Evolutionary conservation across 2,329 filamentous ascomycete genomes (phyloP).

Genomic region (Neofusicoccum ribis): DNA sequence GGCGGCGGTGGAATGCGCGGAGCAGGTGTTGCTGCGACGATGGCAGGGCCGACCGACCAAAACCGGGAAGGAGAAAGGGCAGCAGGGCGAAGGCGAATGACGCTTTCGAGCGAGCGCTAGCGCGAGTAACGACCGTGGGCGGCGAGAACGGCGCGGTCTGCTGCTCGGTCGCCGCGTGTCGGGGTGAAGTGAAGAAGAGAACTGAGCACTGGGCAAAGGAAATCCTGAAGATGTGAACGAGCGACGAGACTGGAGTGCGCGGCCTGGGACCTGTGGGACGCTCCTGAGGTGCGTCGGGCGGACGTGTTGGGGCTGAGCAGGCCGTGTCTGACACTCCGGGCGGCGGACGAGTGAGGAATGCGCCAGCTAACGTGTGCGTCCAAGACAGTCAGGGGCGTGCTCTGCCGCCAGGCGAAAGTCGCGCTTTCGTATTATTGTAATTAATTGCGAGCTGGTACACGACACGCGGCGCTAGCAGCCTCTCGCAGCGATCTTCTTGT

Average conservation of each 20-base stretch:
- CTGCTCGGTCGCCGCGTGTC: not conserved
- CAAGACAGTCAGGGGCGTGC: constrained; percentile 15
- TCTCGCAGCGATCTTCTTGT: constrained; percentile 17
- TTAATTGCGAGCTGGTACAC: constrained; percentile 11
- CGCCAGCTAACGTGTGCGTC: constrained; percentile 6
- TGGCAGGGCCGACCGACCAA: constrained; percentile 12
- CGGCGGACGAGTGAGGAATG: constrained; percentile 15
- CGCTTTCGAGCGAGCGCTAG: constrained; percentile 13
- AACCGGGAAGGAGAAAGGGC: constrained; percentile 17
- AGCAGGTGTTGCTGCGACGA: constrained; percentile 20
- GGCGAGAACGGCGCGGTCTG: not conserved
- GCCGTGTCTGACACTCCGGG: constrained; percentile 14
- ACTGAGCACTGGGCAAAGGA: constrained; percentile 7
- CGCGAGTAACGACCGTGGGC: constrained; percentile 14
- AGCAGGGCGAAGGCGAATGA: not conserved
- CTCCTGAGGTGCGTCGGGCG: constrained; percentile 17
- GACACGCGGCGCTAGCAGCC: constrained; percentile 16
- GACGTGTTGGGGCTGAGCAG: constrained; percentile 19
- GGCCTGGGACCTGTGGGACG: not conserved
- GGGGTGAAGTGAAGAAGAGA: not conserved
- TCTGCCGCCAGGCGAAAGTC: constrained; percentile 10
- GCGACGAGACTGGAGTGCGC: constrained; percentile 1
- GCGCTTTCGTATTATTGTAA: constrained; percentile 17
- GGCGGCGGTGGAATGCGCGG: constrained; percentile 14
- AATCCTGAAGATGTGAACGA: constrained; percentile 13